Base-by-base conservation (phyloP, 495 filamentous ascomycete species). In the Astrothelium macrocarpum region DNA sequence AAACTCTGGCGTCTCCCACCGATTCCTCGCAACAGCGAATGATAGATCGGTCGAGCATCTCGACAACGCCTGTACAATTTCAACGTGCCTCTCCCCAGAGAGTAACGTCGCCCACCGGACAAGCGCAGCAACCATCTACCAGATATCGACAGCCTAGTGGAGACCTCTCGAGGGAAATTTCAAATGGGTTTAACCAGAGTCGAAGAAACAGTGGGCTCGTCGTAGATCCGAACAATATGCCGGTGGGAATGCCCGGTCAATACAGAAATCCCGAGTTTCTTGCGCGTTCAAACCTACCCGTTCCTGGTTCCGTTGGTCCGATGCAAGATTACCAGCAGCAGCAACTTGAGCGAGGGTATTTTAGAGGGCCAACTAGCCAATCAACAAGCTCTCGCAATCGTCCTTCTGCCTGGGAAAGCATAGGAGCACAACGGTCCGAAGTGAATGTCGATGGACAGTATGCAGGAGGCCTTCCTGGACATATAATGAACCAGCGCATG, bases 321-420 rank as follows among this genome's bases (percentile, higher is more conserved):
- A 2, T 25, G 9, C 49, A 56, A 16, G n/a, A 28, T 2, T 16
- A 56, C 20, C 49, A 26, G 29, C 14, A n/a, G 14, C 45, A 49
- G 45, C 45, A 49, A 20, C 45, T 18, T 20, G 12, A 20, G 16
- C 49, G 49, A 29, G 25, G 23, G 11, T 29, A 56, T 16, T 56
- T 28, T 29, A 20, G 49, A 20, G 49, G 49, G 7, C 49, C 49
- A 28, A 29, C 20, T 29, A 26, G 10, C 16, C 25, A 20, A 2
- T 29, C 49, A 11, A 29, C 25, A 16, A 25, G n/a, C 9, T 16
- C 49, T 26, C 4, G 5, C 10, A 11, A 5, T 10, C 49, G 49
- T 9, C 49, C 49, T 2, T 56, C 49, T 29, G 49, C 49, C 11
- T 56, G 49, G 49, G 49, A 56, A 56, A 56, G 25, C 49, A 56